Base-by-base conservation (phyloP, 352 stramenopile species). In the Globisporangium echinulatum region DNA sequence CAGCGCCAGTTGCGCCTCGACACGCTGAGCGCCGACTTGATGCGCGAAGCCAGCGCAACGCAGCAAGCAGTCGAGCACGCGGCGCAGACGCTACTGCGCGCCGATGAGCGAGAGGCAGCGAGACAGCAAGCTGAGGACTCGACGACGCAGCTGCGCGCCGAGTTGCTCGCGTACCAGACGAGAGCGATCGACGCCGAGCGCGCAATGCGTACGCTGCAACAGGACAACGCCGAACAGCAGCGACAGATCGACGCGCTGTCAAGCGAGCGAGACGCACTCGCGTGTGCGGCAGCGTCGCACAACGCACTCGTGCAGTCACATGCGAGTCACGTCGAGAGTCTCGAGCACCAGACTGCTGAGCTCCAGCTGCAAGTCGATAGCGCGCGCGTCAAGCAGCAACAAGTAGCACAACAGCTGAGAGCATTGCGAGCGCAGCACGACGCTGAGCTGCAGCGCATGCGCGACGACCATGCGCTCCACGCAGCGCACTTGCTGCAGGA, bases 51-150 rank as follows among this genome's bases (percentile, higher is more conserved):
- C 10, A 9, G 33, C 10, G 62, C 63, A 2, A 78, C 68, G 39
- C 58, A 68, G 9, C 63, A 80, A 13, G 71, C 75, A 1, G 56
- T 88, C 19, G 72, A 85, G 17, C 74, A 68, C 55, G 74, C 74
- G 0, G 78, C 70, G 0, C 55, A 67, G 42, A 66, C 72, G 15
- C 59, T 85, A 10, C 14, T 75, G 43, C 64, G 72, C 33, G 64
- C 59, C 19, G 66, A 68, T 6, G 39, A 44, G 8, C 19, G 71
- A 15, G 42, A 40, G 7, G 17, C 55, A 10, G 1, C 17, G 17
- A 4, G 19, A n/a, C 46, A 8, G 8, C 49, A 63, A 14, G 15
- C 63, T 1, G 46, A 63, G 11, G 17, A 15, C 8, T 37, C 19
- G 4, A 40, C 65, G 19, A 17, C 59, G 2, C 13, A 42, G 3